Conservation (phyloP, 495 filamentous ascomycete genomes). For the Bombardia bombarda region DNA sequence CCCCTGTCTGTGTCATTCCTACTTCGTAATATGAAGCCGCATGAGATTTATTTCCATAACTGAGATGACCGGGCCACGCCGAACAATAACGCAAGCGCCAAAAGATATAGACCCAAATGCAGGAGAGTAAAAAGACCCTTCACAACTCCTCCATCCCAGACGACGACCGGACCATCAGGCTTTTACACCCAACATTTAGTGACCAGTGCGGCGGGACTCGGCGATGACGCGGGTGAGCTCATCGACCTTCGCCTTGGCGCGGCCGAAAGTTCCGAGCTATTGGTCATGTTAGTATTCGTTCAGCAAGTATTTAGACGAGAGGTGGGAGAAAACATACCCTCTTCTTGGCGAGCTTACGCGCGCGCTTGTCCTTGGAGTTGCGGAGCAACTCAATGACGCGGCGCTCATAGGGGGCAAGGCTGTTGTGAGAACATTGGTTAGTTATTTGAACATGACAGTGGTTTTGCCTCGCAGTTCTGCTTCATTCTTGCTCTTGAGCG, state of each 20-base stretch:
- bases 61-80: too few species aligned
- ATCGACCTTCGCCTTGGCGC: slow-evolving; percentile 98
- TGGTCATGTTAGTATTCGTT: neutral
- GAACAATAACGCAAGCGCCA: too few species aligned
- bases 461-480: too few species aligned
- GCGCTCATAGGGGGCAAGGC: slow-evolving; percentile 91
- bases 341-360: slow-evolving; percentile 98
- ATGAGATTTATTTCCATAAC: too few species aligned
- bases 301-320: neutral
- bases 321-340: slow-evolving; percentile 42
- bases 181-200: slow-evolving; percentile 47
- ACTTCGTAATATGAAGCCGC: too few species aligned
- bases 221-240: slow-evolving; percentile 96
- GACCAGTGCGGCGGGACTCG: slow-evolving; percentile 74
- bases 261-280: slow-evolving; percentile 85
- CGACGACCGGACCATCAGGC: too few species aligned
- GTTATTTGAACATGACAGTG: too few species aligned
- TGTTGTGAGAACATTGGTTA: slow-evolving; percentile 16
- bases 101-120: too few species aligned
- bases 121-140: too few species aligned
- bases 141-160: too few species aligned
- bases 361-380: slow-evolving; percentile 99
- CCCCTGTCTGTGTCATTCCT: too few species aligned
- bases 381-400: slow-evolving; percentile 97
- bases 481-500: too few species aligned